A percentile compares a stretch with the other conserved stretches of the same genome.
phyloP scores from a whole-genome alignment of 2,329 filamentous ascomycete species.

The Penicillium hesseltinei region DNA sequence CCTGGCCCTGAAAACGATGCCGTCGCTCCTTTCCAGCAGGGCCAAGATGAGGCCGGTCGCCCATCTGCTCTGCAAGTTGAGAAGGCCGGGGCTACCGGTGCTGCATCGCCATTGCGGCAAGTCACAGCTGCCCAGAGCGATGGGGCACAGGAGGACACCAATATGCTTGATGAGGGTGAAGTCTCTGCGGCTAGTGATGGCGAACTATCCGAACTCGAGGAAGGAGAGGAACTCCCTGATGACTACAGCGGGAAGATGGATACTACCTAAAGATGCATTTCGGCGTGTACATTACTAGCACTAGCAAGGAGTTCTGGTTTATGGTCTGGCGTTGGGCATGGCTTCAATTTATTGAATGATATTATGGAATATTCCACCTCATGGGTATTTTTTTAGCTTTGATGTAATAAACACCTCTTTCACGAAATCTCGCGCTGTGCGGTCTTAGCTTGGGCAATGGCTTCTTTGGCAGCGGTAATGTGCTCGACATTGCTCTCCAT shows the following conservation, averaged over 20 bases:
- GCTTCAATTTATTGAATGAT: slow-evolving; percentile 21
- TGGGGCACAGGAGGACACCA: slow-evolving; percentile 53
- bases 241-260: slow-evolving; percentile 64
- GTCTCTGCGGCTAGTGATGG: slow-evolving; percentile 38
- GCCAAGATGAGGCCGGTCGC: slow-evolving; percentile 34
- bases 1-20: slow-evolving; percentile 51
- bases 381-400: slow-evolving; percentile 8
- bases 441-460: slow-evolving; percentile 40
- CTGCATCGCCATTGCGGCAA: slow-evolving; percentile 41
- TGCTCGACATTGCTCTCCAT: slow-evolving; percentile 41
- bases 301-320: slow-evolving; percentile 29
- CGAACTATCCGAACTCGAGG: slow-evolving; percentile 44
- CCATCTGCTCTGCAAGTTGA: slow-evolving; percentile 32
- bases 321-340: slow-evolving; percentile 22
- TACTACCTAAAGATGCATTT: slow-evolving; percentile 42
- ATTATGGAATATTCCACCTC: slow-evolving; percentile 7
- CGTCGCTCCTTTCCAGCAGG: slow-evolving; percentile 35
- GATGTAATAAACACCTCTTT: slow-evolving; percentile 9
- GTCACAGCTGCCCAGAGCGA: slow-evolving; percentile 39
- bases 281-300: slow-evolving; percentile 25
- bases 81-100: slow-evolving; percentile 30
- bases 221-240: slow-evolving; percentile 50
- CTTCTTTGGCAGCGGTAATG: slow-evolving; percentile 43
- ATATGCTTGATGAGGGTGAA: slow-evolving; percentile 57
- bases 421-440: slow-evolving; percentile 41